Percentiles rank a stretch among this genome's conserved stretches.
Conservation (phyloP, 139 green algal genomes). For the Gonium pectorale region DNA sequence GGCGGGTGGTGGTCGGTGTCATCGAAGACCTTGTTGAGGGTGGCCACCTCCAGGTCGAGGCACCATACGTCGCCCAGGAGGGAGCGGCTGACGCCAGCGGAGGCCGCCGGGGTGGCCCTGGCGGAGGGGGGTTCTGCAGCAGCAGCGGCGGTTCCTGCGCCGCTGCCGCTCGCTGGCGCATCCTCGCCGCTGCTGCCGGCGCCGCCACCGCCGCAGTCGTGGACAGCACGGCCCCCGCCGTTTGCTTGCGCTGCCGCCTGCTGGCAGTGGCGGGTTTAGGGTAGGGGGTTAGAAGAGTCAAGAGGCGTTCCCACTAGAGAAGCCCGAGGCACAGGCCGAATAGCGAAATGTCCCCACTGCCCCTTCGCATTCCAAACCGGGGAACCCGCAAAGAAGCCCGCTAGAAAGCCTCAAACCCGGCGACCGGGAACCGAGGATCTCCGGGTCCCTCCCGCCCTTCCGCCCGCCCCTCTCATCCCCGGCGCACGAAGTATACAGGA, state of each 20-base stretch:
- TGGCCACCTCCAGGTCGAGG: neutral
- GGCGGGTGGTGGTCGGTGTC: neutral
- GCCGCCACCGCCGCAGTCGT: neutral
- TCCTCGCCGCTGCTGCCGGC: neutral
- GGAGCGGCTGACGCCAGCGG: neutral
- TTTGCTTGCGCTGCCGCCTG: neutral
- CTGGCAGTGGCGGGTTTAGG: too few species aligned
- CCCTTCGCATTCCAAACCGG: too few species aligned
- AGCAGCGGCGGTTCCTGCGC: neutral
- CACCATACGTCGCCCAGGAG: conserved; percentile 48
- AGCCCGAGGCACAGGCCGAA: too few species aligned
- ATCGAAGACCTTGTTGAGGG: neutral
- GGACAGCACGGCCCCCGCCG: neutral
- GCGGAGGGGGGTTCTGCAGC: neutral
- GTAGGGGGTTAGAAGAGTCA: too few species aligned
- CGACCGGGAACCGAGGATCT: too few species aligned
- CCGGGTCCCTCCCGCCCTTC: too few species aligned
- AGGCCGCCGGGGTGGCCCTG: neutral
- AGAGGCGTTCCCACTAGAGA: too few species aligned
- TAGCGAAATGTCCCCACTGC: too few species aligned
- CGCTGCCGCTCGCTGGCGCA: neutral
- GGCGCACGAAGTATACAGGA: too few species aligned
- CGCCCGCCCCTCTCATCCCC: too few species aligned
- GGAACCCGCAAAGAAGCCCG: too few species aligned
- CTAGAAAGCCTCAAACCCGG: too few species aligned